Conservation (phyloP, 2,329 filamentous ascomycete genomes). For the Fusarium domesticum region DNA sequence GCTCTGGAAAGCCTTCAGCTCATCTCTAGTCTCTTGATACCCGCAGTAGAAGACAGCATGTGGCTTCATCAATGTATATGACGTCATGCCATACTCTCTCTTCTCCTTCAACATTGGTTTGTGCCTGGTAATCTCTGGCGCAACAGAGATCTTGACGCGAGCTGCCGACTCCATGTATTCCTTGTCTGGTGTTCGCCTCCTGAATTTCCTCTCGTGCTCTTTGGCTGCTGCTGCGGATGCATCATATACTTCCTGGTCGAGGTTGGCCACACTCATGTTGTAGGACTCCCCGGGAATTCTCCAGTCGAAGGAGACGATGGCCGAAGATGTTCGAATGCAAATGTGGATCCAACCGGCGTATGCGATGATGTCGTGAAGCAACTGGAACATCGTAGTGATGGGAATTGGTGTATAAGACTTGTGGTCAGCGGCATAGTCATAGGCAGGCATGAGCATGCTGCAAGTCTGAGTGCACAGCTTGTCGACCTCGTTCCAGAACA, state of each 20-base stretch:
- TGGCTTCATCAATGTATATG: slow-evolving; percentile 24
- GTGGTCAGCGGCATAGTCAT: slow-evolving; percentile 17
- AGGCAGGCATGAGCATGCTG: slow-evolving; percentile 26
- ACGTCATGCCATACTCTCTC: slow-evolving; percentile 11
- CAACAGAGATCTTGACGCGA: slow-evolving; percentile 34
- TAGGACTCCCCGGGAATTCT: slow-evolving; percentile 29
- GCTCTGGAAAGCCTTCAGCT: slow-evolving; percentile 16
- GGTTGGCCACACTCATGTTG: slow-evolving; percentile 19
- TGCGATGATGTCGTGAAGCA: slow-evolving; percentile 31
- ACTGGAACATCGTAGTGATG: slow-evolving; percentile 19
- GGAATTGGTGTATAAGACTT: slow-evolving; percentile 5
- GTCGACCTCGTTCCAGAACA: slow-evolving; percentile 34
- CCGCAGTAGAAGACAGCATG: slow-evolving; percentile 34
- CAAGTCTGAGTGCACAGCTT: slow-evolving; percentile 22
- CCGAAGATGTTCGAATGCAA: slow-evolving; percentile 24
- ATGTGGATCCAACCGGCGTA: slow-evolving; percentile 34
- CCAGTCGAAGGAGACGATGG: slow-evolving; percentile 29
- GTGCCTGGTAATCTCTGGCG: slow-evolving; percentile 27
- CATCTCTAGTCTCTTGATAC: slow-evolving; percentile 17
- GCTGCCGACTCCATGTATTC: slow-evolving; percentile 9
- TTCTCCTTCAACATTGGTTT: slow-evolving; percentile 8
- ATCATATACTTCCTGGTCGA: slow-evolving; percentile 16
- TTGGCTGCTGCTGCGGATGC: slow-evolving; percentile 11
- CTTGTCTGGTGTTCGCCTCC: neutral
- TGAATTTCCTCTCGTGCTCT: slow-evolving; percentile 3